Evolutionary conservation across 169 alveolate species (phyloP), one percentile per base, ranked within the genome.

Genomic region (Sarcocystis neurona): DNA sequence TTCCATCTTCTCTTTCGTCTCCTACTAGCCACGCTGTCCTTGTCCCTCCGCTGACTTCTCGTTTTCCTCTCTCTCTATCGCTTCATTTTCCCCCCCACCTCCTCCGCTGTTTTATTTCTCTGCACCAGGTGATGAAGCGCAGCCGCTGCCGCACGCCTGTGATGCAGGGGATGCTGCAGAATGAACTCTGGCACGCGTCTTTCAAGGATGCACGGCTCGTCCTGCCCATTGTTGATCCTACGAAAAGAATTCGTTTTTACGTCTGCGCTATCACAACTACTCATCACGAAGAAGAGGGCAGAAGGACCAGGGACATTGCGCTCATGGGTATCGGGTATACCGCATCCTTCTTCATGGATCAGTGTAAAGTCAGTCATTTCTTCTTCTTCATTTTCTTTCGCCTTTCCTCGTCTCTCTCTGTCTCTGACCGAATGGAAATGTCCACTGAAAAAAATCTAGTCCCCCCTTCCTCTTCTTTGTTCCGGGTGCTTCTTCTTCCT

Each of bases 301-400:
- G 72, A 58, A 46, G 72, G 44, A 70, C 75, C 44, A 68, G 75
- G 58, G 90, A 85, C 37, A 70, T 85, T 34, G 74, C 90, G 37
- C 84, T 85, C 39, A 68, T 85, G 72, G 90, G 90, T 15, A 70
- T 85, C 6, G 90, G 90, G 32, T 85, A 63, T 56, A 70, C 90
- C 0, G 84, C 68, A 15, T 56, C 85, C 0, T 85, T 85, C 60
- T 79, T 63, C 44, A 79, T 85, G 44, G 66, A 85, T 48, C 70
- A 43, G 77, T 70, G 84, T 63, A 85, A 85, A 66, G 90, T 85
- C 68, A 15, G 84, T 68, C 39, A 23, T 0, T 37, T 2, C 32
- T 34, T 15, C 8, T 20, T 63, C 75, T 63, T 63, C 60, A n/a
- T n/a, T n/a, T n/a, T n/a, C n/a, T n/a, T n/a, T n/a, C n/a, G n/a